These are phyloP conservation scores for Pouteria campechiana DNA, from an alignment of 179 eudicot species.

Conservation along the genomic window DNA sequence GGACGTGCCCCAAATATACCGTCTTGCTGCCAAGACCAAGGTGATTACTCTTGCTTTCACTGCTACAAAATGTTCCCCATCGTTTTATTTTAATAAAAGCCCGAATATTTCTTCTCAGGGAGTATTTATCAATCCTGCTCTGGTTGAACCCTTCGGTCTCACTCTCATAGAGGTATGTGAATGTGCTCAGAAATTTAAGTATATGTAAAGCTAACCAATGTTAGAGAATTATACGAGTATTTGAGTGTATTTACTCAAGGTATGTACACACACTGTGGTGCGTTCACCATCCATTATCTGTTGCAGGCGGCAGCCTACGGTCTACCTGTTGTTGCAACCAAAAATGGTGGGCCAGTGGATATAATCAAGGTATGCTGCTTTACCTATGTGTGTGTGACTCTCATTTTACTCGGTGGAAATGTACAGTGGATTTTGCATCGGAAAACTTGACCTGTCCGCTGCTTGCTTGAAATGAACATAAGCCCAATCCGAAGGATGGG, in stretches of 20 bases:
- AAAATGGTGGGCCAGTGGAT: conserved; percentile 57
- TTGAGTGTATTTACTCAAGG: neutral
- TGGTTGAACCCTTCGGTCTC: conserved; percentile 53
- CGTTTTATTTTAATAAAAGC: neutral
- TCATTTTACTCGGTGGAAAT: too few species aligned
- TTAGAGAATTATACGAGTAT: neutral
- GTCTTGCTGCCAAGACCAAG: conserved; percentile 54
- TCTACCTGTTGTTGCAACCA: conserved; percentile 57
- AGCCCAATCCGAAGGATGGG: too few species aligned
- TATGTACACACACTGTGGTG: neutral
- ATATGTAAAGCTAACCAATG: neutral
- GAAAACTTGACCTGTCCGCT: too few species aligned
- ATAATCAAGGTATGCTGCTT: conserved; percentile 40
- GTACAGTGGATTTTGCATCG: too few species aligned
- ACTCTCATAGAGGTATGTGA: conserved; percentile 40
- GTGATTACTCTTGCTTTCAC: conserved; percentile 8
- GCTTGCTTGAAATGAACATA: too few species aligned
- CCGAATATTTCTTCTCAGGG: conserved; percentile 24
- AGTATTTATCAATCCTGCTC: conserved; percentile 56
- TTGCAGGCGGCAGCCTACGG: conserved; percentile 64
- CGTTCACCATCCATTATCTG: neutral
- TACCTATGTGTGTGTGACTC: too few species aligned
- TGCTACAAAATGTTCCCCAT: neutral
- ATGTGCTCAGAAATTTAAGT: neutral
- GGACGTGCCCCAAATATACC: conserved; percentile 58